phyloP scores from a whole-genome alignment of 106 monocot species.

The Allium sativum region DNA sequence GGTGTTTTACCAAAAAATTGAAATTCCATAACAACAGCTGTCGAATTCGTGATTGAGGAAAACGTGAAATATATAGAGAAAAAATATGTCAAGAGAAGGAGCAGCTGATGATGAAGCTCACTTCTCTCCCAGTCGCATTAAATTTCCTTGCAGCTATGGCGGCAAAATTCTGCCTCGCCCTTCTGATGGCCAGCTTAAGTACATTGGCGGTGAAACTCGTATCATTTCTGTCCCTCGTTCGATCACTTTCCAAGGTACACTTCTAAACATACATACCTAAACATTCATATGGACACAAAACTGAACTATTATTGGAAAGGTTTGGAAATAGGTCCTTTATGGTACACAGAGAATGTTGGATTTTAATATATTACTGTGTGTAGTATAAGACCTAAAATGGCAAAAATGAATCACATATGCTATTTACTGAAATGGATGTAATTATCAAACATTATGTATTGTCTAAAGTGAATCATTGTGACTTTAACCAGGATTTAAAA shows the following conservation, averaged over 20 bases:
- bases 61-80: background rate
- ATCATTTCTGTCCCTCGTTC: slow-evolving; percentile 36
- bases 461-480: no score
- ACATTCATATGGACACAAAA: background rate
- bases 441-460: no score
- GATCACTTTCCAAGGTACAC: slow-evolving; percentile 30
- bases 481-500: no score
- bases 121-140: slow-evolving; percentile 22
- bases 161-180: slow-evolving; percentile 56
- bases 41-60: no score
- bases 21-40: no score
- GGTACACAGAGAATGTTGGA: no score
- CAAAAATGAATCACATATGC: no score
- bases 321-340: background rate
- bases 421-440: no score
- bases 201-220: slow-evolving; percentile 55
- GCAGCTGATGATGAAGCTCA: background rate
- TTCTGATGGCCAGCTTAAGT: slow-evolving; percentile 37
- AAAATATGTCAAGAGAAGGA: background rate
- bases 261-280: background rate
- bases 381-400: no score
- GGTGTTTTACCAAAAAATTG: no score
- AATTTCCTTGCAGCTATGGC: slow-evolving; percentile 53
- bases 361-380: no score
- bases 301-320: background rate